Evolutionary conservation across 148 eudicot genomes (phyloP).

Genomic region (Talinum fruticosum): DNA sequence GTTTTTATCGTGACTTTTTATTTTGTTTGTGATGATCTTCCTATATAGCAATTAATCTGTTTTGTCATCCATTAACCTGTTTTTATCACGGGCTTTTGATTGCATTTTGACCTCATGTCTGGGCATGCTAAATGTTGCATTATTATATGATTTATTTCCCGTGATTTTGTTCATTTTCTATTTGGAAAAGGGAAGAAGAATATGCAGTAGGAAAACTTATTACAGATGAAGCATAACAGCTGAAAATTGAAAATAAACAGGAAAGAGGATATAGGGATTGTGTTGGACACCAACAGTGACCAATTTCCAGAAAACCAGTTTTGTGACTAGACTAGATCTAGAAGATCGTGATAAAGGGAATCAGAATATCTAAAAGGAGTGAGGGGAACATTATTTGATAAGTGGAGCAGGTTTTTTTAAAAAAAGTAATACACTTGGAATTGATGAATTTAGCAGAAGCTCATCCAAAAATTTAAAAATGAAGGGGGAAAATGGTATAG

Average conservation of each 20-base stretch:
- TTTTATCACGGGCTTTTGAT: too few species aligned
- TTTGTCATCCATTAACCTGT: too few species aligned
- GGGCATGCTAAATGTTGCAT: too few species aligned
- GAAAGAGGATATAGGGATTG: background rate
- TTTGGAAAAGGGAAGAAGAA: too few species aligned
- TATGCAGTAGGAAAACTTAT: background rate
- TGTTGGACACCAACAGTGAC: too few species aligned
- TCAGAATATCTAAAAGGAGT: background rate
- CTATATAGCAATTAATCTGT: too few species aligned
- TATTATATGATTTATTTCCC: too few species aligned
- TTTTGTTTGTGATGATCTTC: too few species aligned
- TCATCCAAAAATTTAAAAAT: background rate
- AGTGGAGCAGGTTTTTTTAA: background rate
- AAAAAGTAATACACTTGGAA: background rate
- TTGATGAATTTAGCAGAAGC: background rate
- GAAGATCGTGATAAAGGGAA: background rate
- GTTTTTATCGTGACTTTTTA: background rate
- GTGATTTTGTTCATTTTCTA: too few species aligned
- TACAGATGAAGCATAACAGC: background rate
- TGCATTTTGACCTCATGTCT: too few species aligned
- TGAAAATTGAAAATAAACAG: background rate
- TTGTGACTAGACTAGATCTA: background rate
- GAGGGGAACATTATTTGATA: background rate
- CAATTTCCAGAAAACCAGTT: too few species aligned
- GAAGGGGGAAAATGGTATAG: too few species aligned